A percentile compares a stretch with the other conserved stretches of the same genome.
These are phyloP conservation scores for Apiospora saccharicola DNA, from an alignment of 2,329 filamentous ascomycete genomes.

Conservation along the genomic window DNA sequence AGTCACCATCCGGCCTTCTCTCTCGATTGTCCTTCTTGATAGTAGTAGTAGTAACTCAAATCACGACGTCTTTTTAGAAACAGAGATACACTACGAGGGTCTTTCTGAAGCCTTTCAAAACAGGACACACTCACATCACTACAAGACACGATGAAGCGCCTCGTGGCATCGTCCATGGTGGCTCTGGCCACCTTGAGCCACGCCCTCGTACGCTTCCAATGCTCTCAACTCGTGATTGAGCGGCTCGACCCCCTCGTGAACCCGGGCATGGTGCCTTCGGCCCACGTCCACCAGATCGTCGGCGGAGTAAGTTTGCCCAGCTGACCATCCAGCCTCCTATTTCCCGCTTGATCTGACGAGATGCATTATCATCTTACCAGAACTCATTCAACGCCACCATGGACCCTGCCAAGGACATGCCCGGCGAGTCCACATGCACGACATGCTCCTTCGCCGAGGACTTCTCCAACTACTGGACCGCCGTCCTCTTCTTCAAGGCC, in stretches of 20 bases:
- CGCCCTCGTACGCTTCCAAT: slow-evolving; percentile 41
- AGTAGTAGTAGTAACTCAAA: not conserved
- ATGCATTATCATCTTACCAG: slow-evolving; percentile 17
- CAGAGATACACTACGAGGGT: not conserved
- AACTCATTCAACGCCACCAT: slow-evolving; percentile 43
- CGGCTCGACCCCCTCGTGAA: slow-evolving; percentile 42
- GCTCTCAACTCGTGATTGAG: slow-evolving; percentile 46
- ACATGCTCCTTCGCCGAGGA: slow-evolving; percentile 52
- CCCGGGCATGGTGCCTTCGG: slow-evolving; percentile 40
- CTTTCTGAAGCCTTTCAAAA: not conserved
- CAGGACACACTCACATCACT: not conserved
- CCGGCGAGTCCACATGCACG: slow-evolving; percentile 47
- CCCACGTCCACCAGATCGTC: slow-evolving; percentile 44
- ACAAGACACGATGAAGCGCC: not conserved
- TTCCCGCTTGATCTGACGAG: not conserved
- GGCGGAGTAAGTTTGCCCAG: slow-evolving; percentile 32
- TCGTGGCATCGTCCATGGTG: not conserved
- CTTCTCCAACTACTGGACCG: slow-evolving; percentile 52
- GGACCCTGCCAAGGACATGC: slow-evolving; percentile 32
- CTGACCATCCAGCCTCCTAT: not conserved
- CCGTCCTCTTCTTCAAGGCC: slow-evolving; percentile 49
- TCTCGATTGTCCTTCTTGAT: not conserved
- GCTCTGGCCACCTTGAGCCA: not conserved
- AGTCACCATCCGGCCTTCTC: not conserved
- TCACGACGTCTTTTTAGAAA: not conserved